phyloP scores from a whole-genome alignment of 2,329 filamentous ascomycete genomes.

The Colletotrichum echinochloae region DNA sequence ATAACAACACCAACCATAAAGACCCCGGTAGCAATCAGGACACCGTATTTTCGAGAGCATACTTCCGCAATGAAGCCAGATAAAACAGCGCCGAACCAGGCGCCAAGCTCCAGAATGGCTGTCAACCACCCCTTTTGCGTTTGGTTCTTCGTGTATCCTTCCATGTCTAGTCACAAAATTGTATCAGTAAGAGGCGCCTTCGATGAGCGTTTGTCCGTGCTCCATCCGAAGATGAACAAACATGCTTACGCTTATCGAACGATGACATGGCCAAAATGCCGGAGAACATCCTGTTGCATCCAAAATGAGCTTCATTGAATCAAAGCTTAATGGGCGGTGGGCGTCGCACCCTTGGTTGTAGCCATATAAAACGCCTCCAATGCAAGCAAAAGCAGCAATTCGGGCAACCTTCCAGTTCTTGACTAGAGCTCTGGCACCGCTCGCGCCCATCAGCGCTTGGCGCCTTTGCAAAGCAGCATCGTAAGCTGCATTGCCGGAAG shows the following conservation, averaged over 20 bases:
- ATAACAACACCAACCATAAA: slow-evolving; percentile 79
- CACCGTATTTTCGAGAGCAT: slow-evolving; percentile 75
- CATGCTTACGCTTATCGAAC: slow-evolving; percentile 62
- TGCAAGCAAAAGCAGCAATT: slow-evolving; percentile 72
- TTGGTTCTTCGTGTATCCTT: slow-evolving; percentile 43
- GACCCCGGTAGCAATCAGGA: slow-evolving; percentile 73
- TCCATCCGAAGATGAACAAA: background rate
- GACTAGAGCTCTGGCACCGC: slow-evolving; percentile 63
- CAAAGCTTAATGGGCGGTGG: background rate
- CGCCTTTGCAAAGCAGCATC: slow-evolving; percentile 65
- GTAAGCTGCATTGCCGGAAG: slow-evolving; percentile 52
- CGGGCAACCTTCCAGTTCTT: slow-evolving; percentile 72
- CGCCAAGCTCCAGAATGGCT: slow-evolving; percentile 80
- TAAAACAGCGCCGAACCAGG: slow-evolving; percentile 79
- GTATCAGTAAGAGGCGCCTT: slow-evolving; percentile 27
- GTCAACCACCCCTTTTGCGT: slow-evolving; percentile 68
- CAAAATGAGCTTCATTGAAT: background rate
- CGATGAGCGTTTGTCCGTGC: slow-evolving; percentile 9
- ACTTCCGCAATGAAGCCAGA: slow-evolving; percentile 79
- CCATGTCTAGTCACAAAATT: slow-evolving; percentile 61
- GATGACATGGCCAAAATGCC: slow-evolving; percentile 71
- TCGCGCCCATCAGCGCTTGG: slow-evolving; percentile 65
- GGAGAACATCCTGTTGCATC: slow-evolving; percentile 71
- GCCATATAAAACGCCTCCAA: slow-evolving; percentile 73
- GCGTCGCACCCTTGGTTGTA: slow-evolving; percentile 65